Evolutionary conservation across 2,329 filamentous ascomycete species (phyloP).

Genomic region (Phialophora tarda): DNA sequence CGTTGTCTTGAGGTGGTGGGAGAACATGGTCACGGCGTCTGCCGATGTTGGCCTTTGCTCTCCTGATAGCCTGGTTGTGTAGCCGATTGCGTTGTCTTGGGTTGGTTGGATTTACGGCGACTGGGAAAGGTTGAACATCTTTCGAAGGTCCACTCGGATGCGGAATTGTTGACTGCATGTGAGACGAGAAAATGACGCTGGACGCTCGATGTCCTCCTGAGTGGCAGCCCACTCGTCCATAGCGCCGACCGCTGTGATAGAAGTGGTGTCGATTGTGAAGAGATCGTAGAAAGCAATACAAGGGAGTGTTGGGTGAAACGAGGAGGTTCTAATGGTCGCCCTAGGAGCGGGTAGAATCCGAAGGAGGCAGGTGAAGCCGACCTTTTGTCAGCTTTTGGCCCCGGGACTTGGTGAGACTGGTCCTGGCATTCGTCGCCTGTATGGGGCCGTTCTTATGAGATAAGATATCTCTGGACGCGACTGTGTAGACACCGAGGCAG

Average conservation of each 20-base stretch:
- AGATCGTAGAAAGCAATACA: background rate
- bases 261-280: background rate
- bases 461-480: background rate
- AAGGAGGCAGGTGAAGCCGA: slow-evolving; percentile 2
- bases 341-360: background rate
- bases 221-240: slow-evolving; percentile 13
- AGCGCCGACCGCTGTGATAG: slow-evolving; percentile 7
- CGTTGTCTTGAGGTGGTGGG: background rate
- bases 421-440: background rate
- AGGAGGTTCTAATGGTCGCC: background rate
- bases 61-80: slow-evolving; percentile 21
- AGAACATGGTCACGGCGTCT: slow-evolving; percentile 13
- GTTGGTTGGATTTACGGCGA: slow-evolving; percentile 2
- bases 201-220: slow-evolving; percentile 4
- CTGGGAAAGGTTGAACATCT: background rate
- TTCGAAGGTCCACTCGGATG: background rate
- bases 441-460: background rate
- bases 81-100: slow-evolving; percentile 19
- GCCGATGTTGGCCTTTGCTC: slow-evolving; percentile 18
- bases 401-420: background rate
- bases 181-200: background rate
- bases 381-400: slow-evolving; percentile 4
- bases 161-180: slow-evolving; percentile 8
- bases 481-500: too few species aligned
- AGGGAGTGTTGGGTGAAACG: background rate